Evolutionary conservation across 768 basidiomycete species (phyloP).

Genomic region (Hericium alpestre): DNA sequence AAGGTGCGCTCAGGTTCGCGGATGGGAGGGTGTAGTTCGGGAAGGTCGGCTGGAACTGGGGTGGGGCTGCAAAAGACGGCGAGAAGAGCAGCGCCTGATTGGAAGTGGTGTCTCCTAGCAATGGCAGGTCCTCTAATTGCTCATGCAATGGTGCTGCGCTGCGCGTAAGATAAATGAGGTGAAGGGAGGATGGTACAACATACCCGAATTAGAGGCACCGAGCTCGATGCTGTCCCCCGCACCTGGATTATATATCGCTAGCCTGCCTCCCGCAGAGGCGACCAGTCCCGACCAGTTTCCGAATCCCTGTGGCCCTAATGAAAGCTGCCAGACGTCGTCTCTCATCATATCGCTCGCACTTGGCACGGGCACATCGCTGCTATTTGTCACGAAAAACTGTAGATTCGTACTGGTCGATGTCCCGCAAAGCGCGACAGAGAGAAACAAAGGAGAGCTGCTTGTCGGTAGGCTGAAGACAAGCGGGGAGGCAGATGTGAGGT

Average conservation of each 20-base stretch:
- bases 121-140: conserved; percentile 31
- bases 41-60: conserved; percentile 33
- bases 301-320: conserved; percentile 29
- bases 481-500: neutral
- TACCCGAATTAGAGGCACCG: conserved; percentile 32
- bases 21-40: conserved; percentile 70
- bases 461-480: neutral
- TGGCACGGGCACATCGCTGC: conserved; percentile 26
- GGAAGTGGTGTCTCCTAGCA: conserved; percentile 65
- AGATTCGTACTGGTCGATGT: neutral
- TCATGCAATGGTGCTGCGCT: conserved; percentile 40
- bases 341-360: conserved; percentile 23
- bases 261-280: conserved; percentile 32
- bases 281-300: conserved; percentile 43
- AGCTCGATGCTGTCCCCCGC: conserved; percentile 43
- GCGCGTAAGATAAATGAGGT: neutral
- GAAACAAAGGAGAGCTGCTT: neutral
- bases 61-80: conserved; percentile 32
- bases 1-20: conserved; percentile 38
- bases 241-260: conserved; percentile 32
- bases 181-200: neutral
- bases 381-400: conserved; percentile 47
- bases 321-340: conserved; percentile 36
- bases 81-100: conserved; percentile 70
- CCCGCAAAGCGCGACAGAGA: conserved; percentile 1